Evolutionary conservation across 371 early-diverging fungal species (phyloP).

Genomic region (Chytridium lagenaria): DNA sequence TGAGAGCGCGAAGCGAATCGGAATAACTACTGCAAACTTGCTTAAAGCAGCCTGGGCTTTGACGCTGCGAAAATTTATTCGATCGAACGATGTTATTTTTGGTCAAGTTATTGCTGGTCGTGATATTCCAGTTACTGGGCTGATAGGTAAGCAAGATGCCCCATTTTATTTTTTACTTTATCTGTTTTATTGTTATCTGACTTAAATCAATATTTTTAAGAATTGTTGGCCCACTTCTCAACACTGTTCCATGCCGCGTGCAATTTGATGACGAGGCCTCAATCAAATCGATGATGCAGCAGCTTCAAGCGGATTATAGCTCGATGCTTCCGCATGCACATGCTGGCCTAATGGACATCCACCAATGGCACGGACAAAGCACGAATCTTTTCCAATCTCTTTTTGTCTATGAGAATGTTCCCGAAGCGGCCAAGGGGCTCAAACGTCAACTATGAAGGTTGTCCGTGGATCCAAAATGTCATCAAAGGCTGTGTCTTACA

Average conservation of each 20-base stretch:
- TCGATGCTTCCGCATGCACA: constrained; percentile 17
- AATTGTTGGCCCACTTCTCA: constrained; percentile 34
- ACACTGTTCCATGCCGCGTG: constrained; percentile 40
- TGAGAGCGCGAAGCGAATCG: not conserved
- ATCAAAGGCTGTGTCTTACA: not conserved
- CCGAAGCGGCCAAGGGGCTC: not conserved
- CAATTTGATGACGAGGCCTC: not conserved
- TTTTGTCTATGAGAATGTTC: constrained; percentile 25
- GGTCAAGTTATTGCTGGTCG: constrained; percentile 31
- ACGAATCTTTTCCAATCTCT: constrained; percentile 24
- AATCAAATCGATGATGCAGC: constrained; percentile 12
- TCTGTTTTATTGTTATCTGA: not conserved
- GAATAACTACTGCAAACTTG: constrained; percentile 16
- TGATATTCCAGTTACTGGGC: constrained; percentile 29
- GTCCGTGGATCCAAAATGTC: not conserved
- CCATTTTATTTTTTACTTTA: not conserved
- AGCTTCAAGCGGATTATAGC: constrained; percentile 1
- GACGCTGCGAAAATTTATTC: constrained; percentile 20
- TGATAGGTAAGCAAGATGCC: constrained; percentile 9
- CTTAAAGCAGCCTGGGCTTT: constrained; percentile 36
- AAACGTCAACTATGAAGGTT: not conserved
- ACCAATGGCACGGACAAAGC: constrained; percentile 1
- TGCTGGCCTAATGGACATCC: constrained; percentile 16
- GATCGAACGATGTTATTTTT: constrained; percentile 36
- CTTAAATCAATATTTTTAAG: constrained; percentile 8